Conservation (phyloP, 768 basidiomycete genomes). For the Grammothele lineata region DNA sequence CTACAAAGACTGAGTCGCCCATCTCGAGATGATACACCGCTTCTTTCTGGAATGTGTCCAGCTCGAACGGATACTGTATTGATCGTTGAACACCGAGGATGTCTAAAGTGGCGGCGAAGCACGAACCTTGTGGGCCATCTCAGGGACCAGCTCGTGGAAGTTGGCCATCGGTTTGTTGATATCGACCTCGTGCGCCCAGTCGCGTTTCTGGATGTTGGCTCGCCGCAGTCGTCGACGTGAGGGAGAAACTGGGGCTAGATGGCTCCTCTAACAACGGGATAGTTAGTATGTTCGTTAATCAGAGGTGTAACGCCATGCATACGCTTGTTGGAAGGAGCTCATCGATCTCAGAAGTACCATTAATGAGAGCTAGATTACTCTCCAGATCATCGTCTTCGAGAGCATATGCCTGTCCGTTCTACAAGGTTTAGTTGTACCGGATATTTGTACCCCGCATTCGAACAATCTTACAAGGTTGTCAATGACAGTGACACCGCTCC, state of each 20-base stretch:
- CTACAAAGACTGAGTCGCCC: slow-evolving; percentile 99
- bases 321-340: slow-evolving; percentile 53
- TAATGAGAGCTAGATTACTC: not conserved
- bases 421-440: too few relatives aligned
- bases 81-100: too few relatives aligned
- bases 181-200: slow-evolving; percentile 98
- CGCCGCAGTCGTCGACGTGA: slow-evolving; percentile 38
- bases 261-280: slow-evolving; percentile 39
- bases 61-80: slow-evolving; percentile 99
- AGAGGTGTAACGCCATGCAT: slow-evolving; percentile 3
- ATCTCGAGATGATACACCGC: slow-evolving; percentile 96
- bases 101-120: too few relatives aligned
- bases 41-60: slow-evolving; percentile 98
- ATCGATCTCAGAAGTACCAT: slow-evolving; percentile 55
- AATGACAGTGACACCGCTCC: too few relatives aligned
- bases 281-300: too few relatives aligned
- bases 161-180: slow-evolving; percentile 86
- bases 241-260: slow-evolving; percentile 51
- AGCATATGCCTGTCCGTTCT: not conserved
- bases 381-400: not conserved
- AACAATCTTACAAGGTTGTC: too few relatives aligned
- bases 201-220: slow-evolving; percentile 66
- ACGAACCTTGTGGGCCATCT: slow-evolving; percentile 88
- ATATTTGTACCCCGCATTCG: too few relatives aligned
- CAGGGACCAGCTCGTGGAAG: slow-evolving; percentile 89